Evolutionary conservation across 1,284 basidiomycete genomes (phyloP).

Genomic region (Marasmius sp.): DNA sequence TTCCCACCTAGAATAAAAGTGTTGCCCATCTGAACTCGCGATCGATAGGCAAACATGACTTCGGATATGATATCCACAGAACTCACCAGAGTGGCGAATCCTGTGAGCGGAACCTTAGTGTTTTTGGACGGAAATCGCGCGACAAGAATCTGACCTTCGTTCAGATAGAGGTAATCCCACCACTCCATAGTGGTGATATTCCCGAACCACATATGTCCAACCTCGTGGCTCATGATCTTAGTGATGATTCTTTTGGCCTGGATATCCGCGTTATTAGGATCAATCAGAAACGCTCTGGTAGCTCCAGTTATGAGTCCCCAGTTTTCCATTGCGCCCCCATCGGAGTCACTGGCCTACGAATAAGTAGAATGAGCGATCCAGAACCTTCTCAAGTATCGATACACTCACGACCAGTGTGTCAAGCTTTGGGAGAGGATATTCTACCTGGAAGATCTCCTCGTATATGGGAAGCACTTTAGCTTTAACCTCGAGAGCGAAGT

Average conservation of each 20-base stretch:
- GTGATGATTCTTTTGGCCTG: conserved; percentile 81
- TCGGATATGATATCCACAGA: background rate
- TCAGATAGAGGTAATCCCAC: conserved; percentile 91
- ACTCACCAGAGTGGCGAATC: conserved; percentile 82
- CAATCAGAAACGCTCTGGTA: conserved; percentile 81
- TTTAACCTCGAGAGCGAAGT: conserved; percentile 89
- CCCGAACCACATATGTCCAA: conserved; percentile 88
- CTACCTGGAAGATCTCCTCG: conserved; percentile 89
- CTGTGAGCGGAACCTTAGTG: conserved; percentile 36
- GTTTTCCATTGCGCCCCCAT: conserved; percentile 95
- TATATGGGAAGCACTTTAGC: conserved; percentile 87
- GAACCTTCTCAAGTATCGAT: background rate
- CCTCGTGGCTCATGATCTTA: conserved; percentile 82
- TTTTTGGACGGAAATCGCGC: background rate
- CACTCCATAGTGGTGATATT: conserved; percentile 92
- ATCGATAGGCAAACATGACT: background rate
- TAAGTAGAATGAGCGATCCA: too few species aligned
- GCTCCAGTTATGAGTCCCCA: conserved; percentile 94
- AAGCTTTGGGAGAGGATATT: conserved; percentile 91
- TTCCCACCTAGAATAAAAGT: conserved; percentile 80
- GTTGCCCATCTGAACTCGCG: conserved; percentile 73
- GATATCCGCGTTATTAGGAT: conserved; percentile 77
- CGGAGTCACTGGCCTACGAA: conserved; percentile 76
- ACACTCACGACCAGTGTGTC: conserved; percentile 77
- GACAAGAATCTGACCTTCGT: conserved; percentile 53